Base-by-base conservation (phyloP, 225 moss, liverwort and hornwort genomes). In the Sphagnum contortum region DNA sequence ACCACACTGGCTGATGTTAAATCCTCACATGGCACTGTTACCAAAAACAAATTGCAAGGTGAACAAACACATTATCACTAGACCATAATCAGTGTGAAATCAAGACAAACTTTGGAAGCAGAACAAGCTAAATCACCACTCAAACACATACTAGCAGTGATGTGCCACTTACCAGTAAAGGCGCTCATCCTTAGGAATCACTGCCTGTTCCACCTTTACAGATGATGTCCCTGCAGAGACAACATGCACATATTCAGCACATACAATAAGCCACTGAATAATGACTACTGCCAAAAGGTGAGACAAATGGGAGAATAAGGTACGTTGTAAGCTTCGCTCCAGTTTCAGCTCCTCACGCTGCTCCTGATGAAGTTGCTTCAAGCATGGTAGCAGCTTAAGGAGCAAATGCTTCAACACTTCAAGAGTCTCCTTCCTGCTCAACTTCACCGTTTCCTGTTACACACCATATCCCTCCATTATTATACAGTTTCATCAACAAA, bases 281-380 rank as follows among this genome's bases (percentile, higher is more conserved):
- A 49, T 14, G 2, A 64, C 64, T 12, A 29, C 48, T 9, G 6
- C 9, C 9, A 9, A 9, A 52, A 5, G 52, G 52, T 5, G 52
- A 9, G 52, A 52, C 52, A 52, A 52, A 6, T 5, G 52, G 1
- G 60, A 61, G 61, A 12, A 14, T 5, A 12, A 9, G 48, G 44
- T 71, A 83, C 86, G 79, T 80, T 55, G 77, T 50, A 76, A 71
- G 14, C 65, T 63, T 62, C 83, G 69, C 74, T 87, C 86, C 3
- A 83, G 46, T 64, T 68, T 13, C 72, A 83, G 62, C 69, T 87
- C 86, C 11, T 80, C 77, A 6, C 12, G 55, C 72, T 87, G 83
- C 66, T 87, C 86, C 68, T 70, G 67, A 64, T 83, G 67, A 9
- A 87, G 72, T 73, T 87, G 77, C 75, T 77, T 75, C 69, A 87